These are phyloP conservation scores for Tetraselmis striata DNA, from an alignment of 139 green algal species.

Conservation along the genomic window DNA sequence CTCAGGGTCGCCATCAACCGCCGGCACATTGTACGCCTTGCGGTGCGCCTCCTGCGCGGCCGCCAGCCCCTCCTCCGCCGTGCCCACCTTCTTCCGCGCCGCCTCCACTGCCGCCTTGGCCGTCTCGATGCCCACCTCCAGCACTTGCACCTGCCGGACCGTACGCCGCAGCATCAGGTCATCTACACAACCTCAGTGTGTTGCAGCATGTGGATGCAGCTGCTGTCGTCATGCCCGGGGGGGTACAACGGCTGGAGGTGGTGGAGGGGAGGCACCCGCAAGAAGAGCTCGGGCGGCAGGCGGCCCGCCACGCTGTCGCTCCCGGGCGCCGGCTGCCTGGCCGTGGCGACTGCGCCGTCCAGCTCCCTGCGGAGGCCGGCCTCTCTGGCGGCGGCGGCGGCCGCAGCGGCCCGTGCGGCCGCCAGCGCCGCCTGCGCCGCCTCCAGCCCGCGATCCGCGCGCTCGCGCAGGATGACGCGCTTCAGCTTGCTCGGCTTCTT, in stretches of 20 bases:
- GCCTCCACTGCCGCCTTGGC: background rate
- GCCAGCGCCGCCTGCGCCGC: conserved; percentile 1
- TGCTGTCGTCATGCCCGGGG: too few species aligned
- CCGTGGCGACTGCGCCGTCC: background rate
- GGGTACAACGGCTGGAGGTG: too few species aligned
- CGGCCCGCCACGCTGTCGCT: background rate
- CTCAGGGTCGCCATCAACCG: background rate
- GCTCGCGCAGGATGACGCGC: conserved; percentile 36
- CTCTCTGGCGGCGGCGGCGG: background rate
- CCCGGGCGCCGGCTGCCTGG: background rate
- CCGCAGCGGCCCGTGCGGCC: background rate
- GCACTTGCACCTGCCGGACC: background rate
- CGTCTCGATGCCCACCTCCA: background rate
- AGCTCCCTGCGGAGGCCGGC: background rate
- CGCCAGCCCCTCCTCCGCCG: background rate
- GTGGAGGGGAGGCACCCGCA: too few species aligned
- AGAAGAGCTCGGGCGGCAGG: background rate
- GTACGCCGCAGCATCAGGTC: too few species aligned
- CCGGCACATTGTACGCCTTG: background rate
- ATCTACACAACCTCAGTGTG: too few species aligned
- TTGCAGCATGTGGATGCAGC: too few species aligned
- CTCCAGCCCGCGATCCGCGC: conserved; percentile 16
- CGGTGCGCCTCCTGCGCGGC: background rate
- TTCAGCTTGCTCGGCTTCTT: conserved; percentile 46
- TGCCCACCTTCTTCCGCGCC: background rate